Evolutionary conservation across 345 rosid species (phyloP).

Genomic region (Salix brachista): DNA sequence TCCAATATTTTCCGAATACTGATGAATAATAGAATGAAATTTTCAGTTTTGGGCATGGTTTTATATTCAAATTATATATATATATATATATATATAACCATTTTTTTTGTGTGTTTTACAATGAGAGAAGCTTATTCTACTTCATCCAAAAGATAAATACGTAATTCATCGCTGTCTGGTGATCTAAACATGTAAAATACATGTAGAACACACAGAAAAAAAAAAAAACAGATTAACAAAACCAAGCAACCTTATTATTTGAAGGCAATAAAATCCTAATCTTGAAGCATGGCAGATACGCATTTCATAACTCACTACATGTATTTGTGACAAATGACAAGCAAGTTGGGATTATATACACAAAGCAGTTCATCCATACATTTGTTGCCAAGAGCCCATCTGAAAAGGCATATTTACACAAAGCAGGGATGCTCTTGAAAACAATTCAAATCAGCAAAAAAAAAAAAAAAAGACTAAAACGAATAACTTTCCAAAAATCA

Average conservation of each 20-base stretch:
- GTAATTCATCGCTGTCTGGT: neutral
- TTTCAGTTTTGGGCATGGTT: too few relatives aligned
- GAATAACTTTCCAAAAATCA: neutral
- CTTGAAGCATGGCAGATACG: neutral
- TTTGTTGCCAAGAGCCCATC: neutral
- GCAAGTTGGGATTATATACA: neutral
- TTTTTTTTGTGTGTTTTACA: neutral
- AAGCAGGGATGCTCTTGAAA: neutral
- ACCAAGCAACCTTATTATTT: neutral
- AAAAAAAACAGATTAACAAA: neutral
- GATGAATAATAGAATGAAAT: too few relatives aligned
- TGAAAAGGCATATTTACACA: neutral
- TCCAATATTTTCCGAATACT: too few relatives aligned
- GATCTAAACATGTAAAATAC: neutral
- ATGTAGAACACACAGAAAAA: neutral
- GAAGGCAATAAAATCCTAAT: neutral
- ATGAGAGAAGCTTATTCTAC: neutral
- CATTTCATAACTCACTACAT: neutral
- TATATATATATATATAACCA: neutral
- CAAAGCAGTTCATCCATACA: neutral
- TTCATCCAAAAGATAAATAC: neutral
- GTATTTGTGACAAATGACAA: neutral
- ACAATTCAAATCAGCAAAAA: neutral
- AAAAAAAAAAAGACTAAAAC: neutral
- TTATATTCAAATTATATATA: too few relatives aligned